Percentiles rank a stretch among this genome's conserved stretches.
These are phyloP conservation scores for Coniella lustricola DNA, from an alignment of 2,329 filamentous ascomycete species.

Conservation along the genomic window DNA sequence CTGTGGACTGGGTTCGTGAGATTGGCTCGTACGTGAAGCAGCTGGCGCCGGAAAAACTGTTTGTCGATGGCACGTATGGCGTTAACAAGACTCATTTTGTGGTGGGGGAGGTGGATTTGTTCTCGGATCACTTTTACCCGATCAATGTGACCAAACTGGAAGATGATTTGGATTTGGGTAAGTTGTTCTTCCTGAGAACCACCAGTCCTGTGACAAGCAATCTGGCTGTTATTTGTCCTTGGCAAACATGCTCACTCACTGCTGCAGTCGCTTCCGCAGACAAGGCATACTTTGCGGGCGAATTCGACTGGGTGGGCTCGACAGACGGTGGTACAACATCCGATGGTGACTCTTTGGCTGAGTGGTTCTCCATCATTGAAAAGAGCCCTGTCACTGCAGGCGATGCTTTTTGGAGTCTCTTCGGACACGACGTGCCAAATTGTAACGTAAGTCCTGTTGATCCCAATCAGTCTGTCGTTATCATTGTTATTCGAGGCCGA, in stretches of 20 bases:
- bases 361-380: slow-evolving; percentile 35
- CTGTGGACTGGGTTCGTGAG: slow-evolving; percentile 34
- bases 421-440: slow-evolving; percentile 36
- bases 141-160: slow-evolving; percentile 32
- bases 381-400: slow-evolving; percentile 30
- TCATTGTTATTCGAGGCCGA: no score
- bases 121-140: slow-evolving; percentile 42
- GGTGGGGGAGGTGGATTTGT: slow-evolving; percentile 38
- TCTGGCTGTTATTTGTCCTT: not conserved
- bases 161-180: slow-evolving; percentile 23
- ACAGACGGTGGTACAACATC: slow-evolving; percentile 12
- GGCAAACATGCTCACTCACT: not conserved
- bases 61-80: slow-evolving; percentile 42
- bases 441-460: slow-evolving; percentile 28
- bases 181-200: slow-evolving; percentile 1
- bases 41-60: slow-evolving; percentile 36
- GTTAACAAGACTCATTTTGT: slow-evolving; percentile 36
- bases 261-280: slow-evolving; percentile 28
- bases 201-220: no score
- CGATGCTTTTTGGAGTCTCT: slow-evolving; percentile 40
- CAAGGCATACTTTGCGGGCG: slow-evolving; percentile 38
- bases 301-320: slow-evolving; percentile 38
- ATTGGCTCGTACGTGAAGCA: slow-evolving; percentile 35
- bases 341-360: slow-evolving; percentile 27
- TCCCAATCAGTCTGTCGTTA: no score